Evolutionary conservation across 345 rosid genomes (phyloP).

Genomic region (Eucalyptus pauciflora): DNA sequence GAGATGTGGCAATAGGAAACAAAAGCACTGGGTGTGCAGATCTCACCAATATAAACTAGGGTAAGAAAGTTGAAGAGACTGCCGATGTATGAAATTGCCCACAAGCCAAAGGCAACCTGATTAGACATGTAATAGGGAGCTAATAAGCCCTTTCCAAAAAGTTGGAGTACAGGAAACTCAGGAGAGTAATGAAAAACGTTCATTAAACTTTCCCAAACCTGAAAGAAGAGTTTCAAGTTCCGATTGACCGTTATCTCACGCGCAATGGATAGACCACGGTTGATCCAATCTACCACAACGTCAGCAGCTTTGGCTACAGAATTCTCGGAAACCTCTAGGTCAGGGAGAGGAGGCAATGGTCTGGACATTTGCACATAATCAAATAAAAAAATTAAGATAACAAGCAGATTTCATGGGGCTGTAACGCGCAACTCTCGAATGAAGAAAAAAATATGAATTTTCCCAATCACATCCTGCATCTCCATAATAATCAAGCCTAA

Average conservation of each 20-base stretch:
- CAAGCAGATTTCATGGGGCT: not conserved
- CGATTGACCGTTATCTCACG: slow-evolving; percentile 60
- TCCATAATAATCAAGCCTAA: not conserved
- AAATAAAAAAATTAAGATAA: not conserved
- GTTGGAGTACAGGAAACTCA: not conserved
- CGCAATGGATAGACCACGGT: slow-evolving; percentile 46
- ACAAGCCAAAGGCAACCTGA: slow-evolving; percentile 56
- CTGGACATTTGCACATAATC: slow-evolving; percentile 13
- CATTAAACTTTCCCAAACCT: slow-evolving; percentile 23
- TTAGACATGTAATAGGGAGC: not conserved
- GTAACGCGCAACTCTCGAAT: not conserved
- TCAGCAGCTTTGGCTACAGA: slow-evolving; percentile 37
- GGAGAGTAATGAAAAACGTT: not conserved
- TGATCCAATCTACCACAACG: slow-evolving; percentile 39
- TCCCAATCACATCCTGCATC: not conserved
- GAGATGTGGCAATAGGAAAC: not conserved
- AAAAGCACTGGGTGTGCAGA: not conserved
- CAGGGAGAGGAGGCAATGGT: slow-evolving; percentile 88
- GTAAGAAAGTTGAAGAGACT: slow-evolving; percentile 68
- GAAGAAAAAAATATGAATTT: not conserved
- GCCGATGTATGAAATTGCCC: slow-evolving; percentile 52
- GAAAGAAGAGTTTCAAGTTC: slow-evolving; percentile 46
- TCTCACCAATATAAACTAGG: slow-evolving; percentile 72
- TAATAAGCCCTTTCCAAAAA: not conserved
- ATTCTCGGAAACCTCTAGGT: slow-evolving; percentile 77